Evolutionary conservation across 2,329 filamentous ascomycete genomes (phyloP).

Genomic region (Apiospora aurea): DNA sequence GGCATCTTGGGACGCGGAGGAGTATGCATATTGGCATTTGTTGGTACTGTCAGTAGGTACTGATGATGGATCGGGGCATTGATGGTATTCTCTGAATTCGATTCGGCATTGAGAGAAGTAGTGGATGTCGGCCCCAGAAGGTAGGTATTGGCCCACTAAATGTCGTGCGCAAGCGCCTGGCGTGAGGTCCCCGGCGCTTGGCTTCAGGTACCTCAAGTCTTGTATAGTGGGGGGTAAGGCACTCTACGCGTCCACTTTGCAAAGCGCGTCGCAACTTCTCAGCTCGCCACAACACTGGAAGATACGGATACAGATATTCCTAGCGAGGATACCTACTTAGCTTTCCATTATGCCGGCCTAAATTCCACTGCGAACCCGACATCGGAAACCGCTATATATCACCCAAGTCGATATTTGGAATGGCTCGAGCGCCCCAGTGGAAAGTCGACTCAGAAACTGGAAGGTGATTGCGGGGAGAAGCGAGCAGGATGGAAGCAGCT

Average conservation of each 20-base stretch:
- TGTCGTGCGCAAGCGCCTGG: background rate
- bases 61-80: background rate
- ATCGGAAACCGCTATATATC: background rate
- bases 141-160: background rate
- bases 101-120: too few relatives aligned
- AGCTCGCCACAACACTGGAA: background rate
- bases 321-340: background rate
- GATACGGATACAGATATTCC: background rate
- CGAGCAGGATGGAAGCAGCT: conserved; percentile 51
- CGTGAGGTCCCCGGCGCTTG: background rate
- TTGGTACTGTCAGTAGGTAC: background rate
- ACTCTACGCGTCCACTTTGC: conserved; percentile 10
- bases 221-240: background rate
- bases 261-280: background rate
- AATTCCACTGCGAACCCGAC: background rate
- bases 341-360: background rate
- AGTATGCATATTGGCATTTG: background rate
- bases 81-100: background rate
- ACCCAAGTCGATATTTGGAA: background rate
- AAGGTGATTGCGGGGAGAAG: background rate
- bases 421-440: background rate
- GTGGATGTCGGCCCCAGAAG: background rate
- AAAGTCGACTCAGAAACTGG: background rate
- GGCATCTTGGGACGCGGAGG: too few relatives aligned
- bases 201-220: background rate